Percentiles rank a stretch among this genome's conserved stretches.
phyloP scores from a whole-genome alignment of 441 rosid species.

The Cnidoscolus chayamansa region DNA sequence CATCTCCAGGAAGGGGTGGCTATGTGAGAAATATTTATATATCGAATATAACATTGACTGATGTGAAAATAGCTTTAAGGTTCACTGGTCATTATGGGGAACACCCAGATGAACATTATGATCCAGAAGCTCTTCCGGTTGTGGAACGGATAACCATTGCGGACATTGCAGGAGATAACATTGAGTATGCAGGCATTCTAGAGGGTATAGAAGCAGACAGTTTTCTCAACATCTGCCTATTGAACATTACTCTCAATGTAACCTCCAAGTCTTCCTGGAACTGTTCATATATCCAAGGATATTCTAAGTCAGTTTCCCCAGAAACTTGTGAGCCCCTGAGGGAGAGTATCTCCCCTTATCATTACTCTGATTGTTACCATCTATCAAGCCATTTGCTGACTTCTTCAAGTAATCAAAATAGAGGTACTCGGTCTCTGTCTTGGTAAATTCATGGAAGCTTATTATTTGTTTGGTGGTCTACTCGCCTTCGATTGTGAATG shows the following conservation, averaged over 20 bases:
- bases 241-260: constrained; percentile 50
- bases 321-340: constrained; percentile 58
- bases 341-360: constrained; percentile 60
- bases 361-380: constrained; percentile 61
- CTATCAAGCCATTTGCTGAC: constrained; percentile 39
- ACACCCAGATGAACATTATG: constrained; percentile 77
- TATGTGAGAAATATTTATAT: constrained; percentile 71
- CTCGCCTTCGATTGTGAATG: constrained; percentile 30
- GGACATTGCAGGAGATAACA: constrained; percentile 59
- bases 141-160: constrained; percentile 66
- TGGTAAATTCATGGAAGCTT: constrained; percentile 49
- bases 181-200: constrained; percentile 67
- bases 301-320: constrained; percentile 68
- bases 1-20: constrained; percentile 92
- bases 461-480: constrained; percentile 31
- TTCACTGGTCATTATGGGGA: constrained; percentile 75
- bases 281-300: constrained; percentile 75
- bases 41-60: constrained; percentile 54
- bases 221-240: constrained; percentile 67
- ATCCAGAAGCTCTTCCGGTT: constrained; percentile 68
- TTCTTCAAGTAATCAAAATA: constrained; percentile 41
- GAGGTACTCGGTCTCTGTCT: constrained; percentile 51
- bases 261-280: constrained; percentile 66
- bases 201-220: constrained; percentile 76
- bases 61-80: constrained; percentile 59